These are phyloP conservation scores for Fimicolochytrium jonesii DNA, from an alignment of 192 early-diverging fungal genomes.

Conservation along the genomic window DNA sequence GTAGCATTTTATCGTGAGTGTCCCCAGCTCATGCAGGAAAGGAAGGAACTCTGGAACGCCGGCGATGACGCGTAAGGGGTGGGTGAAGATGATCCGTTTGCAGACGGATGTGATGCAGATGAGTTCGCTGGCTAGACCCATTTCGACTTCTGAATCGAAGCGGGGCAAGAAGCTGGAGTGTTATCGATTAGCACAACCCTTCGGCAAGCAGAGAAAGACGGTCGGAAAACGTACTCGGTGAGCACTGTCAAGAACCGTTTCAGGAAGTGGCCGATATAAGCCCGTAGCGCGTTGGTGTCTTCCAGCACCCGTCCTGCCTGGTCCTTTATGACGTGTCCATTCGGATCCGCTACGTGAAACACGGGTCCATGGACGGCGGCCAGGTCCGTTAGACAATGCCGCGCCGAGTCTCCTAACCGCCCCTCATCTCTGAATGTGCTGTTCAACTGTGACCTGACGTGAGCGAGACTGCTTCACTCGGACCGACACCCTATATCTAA, in stretches of 20 bases:
- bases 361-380: conserved; percentile 56
- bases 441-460: too few species aligned
- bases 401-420: conserved; percentile 42
- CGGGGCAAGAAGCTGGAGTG: conserved; percentile 23
- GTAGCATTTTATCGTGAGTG: conserved; percentile 50
- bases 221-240: conserved; percentile 38
- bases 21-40: conserved; percentile 54
- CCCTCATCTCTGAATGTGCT: conserved; percentile 43
- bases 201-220: not conserved
- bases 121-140: conserved; percentile 42
- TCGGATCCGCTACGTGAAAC: conserved; percentile 41
- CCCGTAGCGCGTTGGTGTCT: conserved; percentile 35
- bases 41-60: conserved; percentile 48
- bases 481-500: too few species aligned
- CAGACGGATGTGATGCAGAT: conserved; percentile 53
- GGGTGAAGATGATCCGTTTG: conserved; percentile 50
- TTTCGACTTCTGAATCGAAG: conserved; percentile 25
- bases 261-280: conserved; percentile 53
- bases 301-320: conserved; percentile 52
- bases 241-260: conserved; percentile 49
- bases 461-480: too few species aligned
- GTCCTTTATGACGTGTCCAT: too few species aligned
- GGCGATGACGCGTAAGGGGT: conserved; percentile 45
- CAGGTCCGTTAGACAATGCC: conserved; percentile 62
- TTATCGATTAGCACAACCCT: too few species aligned